phyloP scores from a whole-genome alignment of 2,329 filamentous ascomycete species.

The Lachnellula hyalina region DNA sequence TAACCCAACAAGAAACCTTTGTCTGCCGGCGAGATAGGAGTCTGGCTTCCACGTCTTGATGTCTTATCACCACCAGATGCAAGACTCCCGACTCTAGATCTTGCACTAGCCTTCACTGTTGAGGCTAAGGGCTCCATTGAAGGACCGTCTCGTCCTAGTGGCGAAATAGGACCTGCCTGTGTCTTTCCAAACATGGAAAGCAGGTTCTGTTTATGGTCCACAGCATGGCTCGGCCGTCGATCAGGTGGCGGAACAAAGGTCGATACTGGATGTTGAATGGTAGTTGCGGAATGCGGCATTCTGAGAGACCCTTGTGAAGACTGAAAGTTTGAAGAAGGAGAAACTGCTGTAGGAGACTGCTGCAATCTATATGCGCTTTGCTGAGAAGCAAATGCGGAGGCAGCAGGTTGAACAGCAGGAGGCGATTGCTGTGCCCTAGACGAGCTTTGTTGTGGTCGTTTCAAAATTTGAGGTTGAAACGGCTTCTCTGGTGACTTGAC shows the following conservation, averaged over 20 bases:
- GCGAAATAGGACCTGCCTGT: constrained; percentile 7
- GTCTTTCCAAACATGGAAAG: constrained; percentile 28
- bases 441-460: constrained; percentile 39
- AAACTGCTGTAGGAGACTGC: neutral
- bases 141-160: constrained; percentile 6
- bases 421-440: constrained; percentile 24
- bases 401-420: neutral
- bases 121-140: constrained; percentile 11
- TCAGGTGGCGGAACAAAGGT: constrained; percentile 19
- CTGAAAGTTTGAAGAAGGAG: neutral
- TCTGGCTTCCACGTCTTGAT: constrained; percentile 43
- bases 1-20: constrained; percentile 74
- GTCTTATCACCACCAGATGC: constrained; percentile 23
- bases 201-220: constrained; percentile 42
- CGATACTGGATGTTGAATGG: neutral
- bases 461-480: constrained; percentile 50
- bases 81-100: constrained; percentile 28
- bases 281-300: neutral
- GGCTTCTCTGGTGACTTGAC: constrained; percentile 33
- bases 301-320: neutral
- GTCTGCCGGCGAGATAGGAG: constrained; percentile 62
- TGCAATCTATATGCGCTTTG: neutral
- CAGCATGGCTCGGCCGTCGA: constrained; percentile 37
- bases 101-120: constrained; percentile 11
- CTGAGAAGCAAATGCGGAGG: neutral